Evolutionary conservation across 2,329 filamentous ascomycete species (phyloP), one percentile per base, ranked within the genome.

Genomic region (Trichoderma citrinoviride): DNA sequence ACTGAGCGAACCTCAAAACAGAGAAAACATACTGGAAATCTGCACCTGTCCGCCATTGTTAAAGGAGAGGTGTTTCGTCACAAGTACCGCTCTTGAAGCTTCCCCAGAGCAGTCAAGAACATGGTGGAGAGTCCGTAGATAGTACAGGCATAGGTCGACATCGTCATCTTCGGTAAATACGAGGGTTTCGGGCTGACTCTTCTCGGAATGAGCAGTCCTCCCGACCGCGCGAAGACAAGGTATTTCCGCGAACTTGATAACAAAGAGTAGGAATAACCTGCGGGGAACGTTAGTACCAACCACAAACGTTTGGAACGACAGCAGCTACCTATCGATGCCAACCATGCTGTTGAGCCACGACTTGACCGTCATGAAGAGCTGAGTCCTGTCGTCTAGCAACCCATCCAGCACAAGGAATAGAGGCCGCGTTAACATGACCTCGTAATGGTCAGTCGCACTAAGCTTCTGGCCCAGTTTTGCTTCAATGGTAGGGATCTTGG

Each of bases 321-420:
- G 14, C 3, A 41, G 29, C n/a, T 77, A 87, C 86, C 85, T 86
- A 68, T 90, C 86, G 68, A 88, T 82, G 3, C 86, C 85, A 64
- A 86, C 76, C 71, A 87, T 81, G 64, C 75, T 88, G 70, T 90
- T 89, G 3, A 98, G 81, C 93, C 94, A 97, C 55, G 85, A 87
- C 70, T 89, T 90, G 44, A 92, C 87, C 27, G 90, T 89, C 77
- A 92, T 89, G 67, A 89, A 92, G 15, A 90, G 79, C 70, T 93
- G 90, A 2, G 87, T 89, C 21, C 85, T 83, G 66, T 92, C 88
- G 65, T 93, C 89, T 19, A 85, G 78, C 1, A 98, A 80, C 1
- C 89, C 84, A 75, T 98, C 94, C 27, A 98, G 80, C 68, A 96
- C 83, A 12, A 96, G 78, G 68, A 97, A 90, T 19, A 97, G 77